Percentiles rank a stretch among this genome's conserved stretches.
These are phyloP conservation scores for Pythium chondricola DNA, from an alignment of 352 stramenopile species.

Conservation along the genomic window DNA sequence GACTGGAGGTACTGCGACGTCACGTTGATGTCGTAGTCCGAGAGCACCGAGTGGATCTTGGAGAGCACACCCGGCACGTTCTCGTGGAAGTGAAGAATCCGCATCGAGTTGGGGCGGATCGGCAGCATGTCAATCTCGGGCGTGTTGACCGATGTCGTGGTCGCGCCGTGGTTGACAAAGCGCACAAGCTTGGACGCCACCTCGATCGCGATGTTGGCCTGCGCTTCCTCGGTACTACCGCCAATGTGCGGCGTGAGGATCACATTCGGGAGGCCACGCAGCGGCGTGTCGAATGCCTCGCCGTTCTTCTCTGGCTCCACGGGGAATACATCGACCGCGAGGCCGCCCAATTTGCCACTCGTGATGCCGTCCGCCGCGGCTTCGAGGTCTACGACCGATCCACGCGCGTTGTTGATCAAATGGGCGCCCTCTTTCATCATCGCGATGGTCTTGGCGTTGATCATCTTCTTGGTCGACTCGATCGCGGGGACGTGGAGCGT, in stretches of 20 bases:
- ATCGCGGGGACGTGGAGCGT: slow-evolving; percentile 96
- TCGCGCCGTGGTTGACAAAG: slow-evolving; percentile 80
- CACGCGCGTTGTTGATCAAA: slow-evolving; percentile 94
- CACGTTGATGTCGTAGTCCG: slow-evolving; percentile 81
- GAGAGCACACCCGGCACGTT: slow-evolving; percentile 79
- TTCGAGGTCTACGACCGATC: slow-evolving; percentile 92
- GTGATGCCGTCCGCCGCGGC: slow-evolving; percentile 88
- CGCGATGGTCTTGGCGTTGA: slow-evolving; percentile 83
- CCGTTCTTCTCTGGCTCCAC: slow-evolving; percentile 85
- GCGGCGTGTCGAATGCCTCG: slow-evolving; percentile 71
- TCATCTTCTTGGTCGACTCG: slow-evolving; percentile 89
- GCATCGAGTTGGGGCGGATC: slow-evolving; percentile 70
- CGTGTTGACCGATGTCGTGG: slow-evolving; percentile 72
- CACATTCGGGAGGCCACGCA: slow-evolving; percentile 90
- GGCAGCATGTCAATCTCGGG: slow-evolving; percentile 76
- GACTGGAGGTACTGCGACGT: slow-evolving; percentile 83
- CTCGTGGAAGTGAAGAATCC: slow-evolving; percentile 83
- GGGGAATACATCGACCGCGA: slow-evolving; percentile 87
- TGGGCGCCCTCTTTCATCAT: slow-evolving; percentile 91
- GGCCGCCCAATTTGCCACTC: slow-evolving; percentile 72
- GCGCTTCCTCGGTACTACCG: slow-evolving; percentile 93
- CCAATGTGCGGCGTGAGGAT: slow-evolving; percentile 95
- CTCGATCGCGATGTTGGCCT: slow-evolving; percentile 88
- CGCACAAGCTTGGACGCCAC: slow-evolving; percentile 75
- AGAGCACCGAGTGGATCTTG: slow-evolving; percentile 83